Evolutionary conservation across 23 red algal species (phyloP).

Genomic region (Gracilaria domingensis): DNA sequence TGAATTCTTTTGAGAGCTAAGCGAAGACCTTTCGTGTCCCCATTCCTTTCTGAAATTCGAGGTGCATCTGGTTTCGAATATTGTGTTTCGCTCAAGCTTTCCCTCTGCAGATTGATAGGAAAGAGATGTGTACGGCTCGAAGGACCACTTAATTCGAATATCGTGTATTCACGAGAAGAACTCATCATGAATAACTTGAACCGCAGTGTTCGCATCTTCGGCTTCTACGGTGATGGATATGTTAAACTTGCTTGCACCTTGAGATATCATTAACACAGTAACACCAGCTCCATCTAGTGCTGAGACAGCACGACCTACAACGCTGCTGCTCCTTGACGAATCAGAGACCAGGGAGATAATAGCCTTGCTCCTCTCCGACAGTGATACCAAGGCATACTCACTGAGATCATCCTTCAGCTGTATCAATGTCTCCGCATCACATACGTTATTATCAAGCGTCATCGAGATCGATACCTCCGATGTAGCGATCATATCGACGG

Average conservation of each 20-base stretch:
- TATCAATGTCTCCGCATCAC: conserved; percentile 30
- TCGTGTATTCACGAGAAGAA: conserved; percentile 57
- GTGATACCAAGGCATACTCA: conserved; percentile 61
- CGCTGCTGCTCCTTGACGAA: conserved; percentile 72
- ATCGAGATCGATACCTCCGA: conserved; percentile 94
- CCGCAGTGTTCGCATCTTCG: conserved; percentile 63
- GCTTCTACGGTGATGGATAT: conserved; percentile 86
- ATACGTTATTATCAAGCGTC: conserved; percentile 80
- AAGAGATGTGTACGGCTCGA: not conserved
- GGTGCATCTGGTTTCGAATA: too few species aligned
- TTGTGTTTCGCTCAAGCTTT: not conserved
- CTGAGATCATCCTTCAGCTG: conserved; percentile 78
- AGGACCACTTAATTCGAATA: not conserved
- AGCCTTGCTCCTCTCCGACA: conserved; percentile 71
- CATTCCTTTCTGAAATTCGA: not conserved
- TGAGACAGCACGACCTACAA: conserved; percentile 82
- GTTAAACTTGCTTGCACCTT: conserved; percentile 97
- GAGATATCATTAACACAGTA: conserved; percentile 95
- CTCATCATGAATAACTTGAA: conserved; percentile 76
- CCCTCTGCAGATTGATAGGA: not conserved
- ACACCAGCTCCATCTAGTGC: conserved; percentile 77
- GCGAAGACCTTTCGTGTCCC: not conserved
- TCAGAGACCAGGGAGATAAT: conserved; percentile 92
- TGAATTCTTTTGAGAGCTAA: not conserved
- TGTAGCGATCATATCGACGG: conserved; percentile 96